Evolutionary conservation across 139 green algal species (phyloP).

Genomic region (Haematococcus lacustris): DNA sequence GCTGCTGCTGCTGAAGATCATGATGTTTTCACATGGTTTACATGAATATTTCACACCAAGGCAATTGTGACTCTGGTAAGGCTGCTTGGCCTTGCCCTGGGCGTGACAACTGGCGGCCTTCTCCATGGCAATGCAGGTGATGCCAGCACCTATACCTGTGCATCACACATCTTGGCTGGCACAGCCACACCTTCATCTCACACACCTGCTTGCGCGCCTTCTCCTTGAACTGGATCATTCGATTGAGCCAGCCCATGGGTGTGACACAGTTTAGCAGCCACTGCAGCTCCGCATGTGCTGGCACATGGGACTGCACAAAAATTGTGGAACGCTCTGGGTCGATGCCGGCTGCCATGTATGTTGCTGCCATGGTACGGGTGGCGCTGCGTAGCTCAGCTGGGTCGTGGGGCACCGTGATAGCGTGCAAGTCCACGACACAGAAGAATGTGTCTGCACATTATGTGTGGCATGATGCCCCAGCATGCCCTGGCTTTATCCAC

Average conservation of each 20-base stretch:
- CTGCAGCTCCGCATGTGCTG: slow-evolving; percentile 25
- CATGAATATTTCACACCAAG: no score
- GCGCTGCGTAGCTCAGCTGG: slow-evolving; percentile 67
- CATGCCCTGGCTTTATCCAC: no score
- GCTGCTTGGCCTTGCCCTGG: no score
- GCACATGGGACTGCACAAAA: slow-evolving; percentile 89
- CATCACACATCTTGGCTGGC: no score
- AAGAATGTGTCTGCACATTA: slow-evolving; percentile 80
- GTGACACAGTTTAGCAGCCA: slow-evolving; percentile 63
- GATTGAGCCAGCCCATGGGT: slow-evolving; percentile 89
- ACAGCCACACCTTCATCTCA: not conserved
- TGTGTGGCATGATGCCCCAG: not conserved
- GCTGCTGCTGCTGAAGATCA: no score
- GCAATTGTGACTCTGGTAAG: no score
- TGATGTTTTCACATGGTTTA: no score
- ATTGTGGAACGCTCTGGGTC: slow-evolving; percentile 71
- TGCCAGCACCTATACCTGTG: not conserved
- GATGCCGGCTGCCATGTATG: slow-evolving; percentile 91
- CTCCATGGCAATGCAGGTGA: no score
- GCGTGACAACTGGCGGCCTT: no score
- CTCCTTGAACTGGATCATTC: slow-evolving; percentile 99
- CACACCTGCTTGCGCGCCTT: slow-evolving; percentile 75
- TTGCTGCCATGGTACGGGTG: slow-evolving; percentile 71
- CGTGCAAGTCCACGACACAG: slow-evolving; percentile 95
- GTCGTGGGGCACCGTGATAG: slow-evolving; percentile 87